Conservation (phyloP, 495 filamentous ascomycete species). For the Pyrenula aspistea region DNA sequence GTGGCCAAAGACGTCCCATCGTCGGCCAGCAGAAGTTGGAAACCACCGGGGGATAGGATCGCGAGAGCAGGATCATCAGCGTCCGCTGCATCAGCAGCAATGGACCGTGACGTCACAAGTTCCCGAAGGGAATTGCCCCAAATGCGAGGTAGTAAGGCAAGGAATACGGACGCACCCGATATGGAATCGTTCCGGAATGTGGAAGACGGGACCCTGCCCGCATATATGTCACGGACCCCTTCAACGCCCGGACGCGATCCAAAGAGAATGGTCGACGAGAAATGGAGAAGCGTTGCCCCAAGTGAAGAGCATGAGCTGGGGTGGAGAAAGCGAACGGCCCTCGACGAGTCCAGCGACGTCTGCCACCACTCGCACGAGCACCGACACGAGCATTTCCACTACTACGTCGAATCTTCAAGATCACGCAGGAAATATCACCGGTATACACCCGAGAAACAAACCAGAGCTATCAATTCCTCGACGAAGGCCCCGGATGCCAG, state of each 20-base stretch:
- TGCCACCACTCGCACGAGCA: conserved; percentile 7
- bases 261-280: neutral
- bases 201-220: neutral
- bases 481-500: neutral
- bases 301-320: neutral
- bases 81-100: neutral
- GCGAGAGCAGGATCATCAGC: neutral
- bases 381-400: neutral
- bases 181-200: neutral
- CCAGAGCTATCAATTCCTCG: neutral
- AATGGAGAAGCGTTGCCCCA: neutral
- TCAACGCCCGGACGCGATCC: neutral
- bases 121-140: neutral
- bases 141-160: neutral
- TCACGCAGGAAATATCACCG: neutral
- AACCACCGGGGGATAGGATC: neutral
- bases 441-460: neutral
- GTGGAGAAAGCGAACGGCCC: neutral
- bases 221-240: neutral
- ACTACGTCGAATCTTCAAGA: neutral
- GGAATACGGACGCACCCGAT: neutral
- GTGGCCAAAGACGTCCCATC: neutral
- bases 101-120: neutral
- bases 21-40: neutral
- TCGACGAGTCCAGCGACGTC: neutral